Base-by-base conservation (phyloP, 257 asterid species). In the Asclepias syriaca region DNA sequence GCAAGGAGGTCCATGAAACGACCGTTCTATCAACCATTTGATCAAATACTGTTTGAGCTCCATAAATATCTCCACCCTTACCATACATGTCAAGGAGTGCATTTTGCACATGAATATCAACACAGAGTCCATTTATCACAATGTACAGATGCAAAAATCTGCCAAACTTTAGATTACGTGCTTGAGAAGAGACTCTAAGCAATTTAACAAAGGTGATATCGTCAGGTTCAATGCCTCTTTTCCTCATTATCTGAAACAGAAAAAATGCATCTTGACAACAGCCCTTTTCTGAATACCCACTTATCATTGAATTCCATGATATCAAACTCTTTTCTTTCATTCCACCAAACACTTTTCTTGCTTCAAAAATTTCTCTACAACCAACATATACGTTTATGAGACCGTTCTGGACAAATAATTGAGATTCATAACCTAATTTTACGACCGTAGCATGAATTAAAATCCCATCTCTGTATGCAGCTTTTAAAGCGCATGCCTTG, bases 1-100 rank as follows among this genome's bases (percentile, higher is more conserved):
- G 71, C 86, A 90, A 83, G 74, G 93, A 85, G 70, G 95, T 90
- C 90, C 96, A 88, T 0, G 91, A 84, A 50, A 88, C 88, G 14
- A 88, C 86, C 27, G 82, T 87, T 72, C 48, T 69, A 2, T 57
- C 40, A 37, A 12, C 43, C 74, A 68, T 75, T 22, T 69, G 59
- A 50, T 68, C 63, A 37, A 75, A 75, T 60, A 75, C 39, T 53
- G 60, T 58, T 69, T 58, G 54, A 46, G 65, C 78, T 27, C 64
- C 24, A 60, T 68, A 55, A 40, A 74, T 45, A 46, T 74, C 56
- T 29, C 73, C 73, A 46, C 67, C 53, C 54, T 68, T 57, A 8
- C 74, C 70, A 49, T 68, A 68, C 73, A 68, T 19, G 71, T 76
- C 78, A 68, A 80, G 74, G 59, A 80, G 76, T 29, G 74, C 77